phyloP scores from a whole-genome alignment of 495 filamentous ascomycete species.

The Lineolata rhizophorae region DNA sequence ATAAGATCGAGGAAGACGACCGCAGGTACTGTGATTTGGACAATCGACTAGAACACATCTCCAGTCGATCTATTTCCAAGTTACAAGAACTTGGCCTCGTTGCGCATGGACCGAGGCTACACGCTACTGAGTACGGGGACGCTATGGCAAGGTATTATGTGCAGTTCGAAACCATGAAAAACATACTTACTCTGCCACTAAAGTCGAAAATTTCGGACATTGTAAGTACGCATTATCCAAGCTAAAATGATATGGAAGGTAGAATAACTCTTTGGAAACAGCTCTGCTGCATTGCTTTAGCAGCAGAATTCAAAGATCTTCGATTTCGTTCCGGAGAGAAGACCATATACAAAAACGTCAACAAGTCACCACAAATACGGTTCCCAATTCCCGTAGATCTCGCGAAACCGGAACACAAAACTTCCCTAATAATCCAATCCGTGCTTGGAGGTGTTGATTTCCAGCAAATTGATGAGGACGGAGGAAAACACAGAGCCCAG shows the following conservation, averaged over 20 bases:
- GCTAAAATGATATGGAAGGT: background rate
- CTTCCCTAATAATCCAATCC: constrained; percentile 67
- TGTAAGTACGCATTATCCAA: constrained; percentile 25
- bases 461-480: constrained; percentile 25
- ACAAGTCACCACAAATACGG: constrained; percentile 46
- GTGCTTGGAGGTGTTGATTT: constrained; percentile 55
- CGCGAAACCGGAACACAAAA: constrained; percentile 51
- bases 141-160: constrained; percentile 91
- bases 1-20: constrained; percentile 48
- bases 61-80: constrained; percentile 51
- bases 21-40: constrained; percentile 38
- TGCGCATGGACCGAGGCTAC: constrained; percentile 21
- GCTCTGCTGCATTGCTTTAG: too few relatives aligned
- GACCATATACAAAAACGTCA: constrained; percentile 58
- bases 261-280: constrained; percentile 13
- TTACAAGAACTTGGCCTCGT: constrained; percentile 43
- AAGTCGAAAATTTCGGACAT: constrained; percentile 45
- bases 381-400: constrained; percentile 68
- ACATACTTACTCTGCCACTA: constrained; percentile 37
- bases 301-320: constrained; percentile 57
- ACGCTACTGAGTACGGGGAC: constrained; percentile 56
- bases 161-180: constrained; percentile 75
- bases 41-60: constrained; percentile 55
- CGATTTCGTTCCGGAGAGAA: constrained; percentile 58
- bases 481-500: constrained; percentile 35